These are phyloP conservation scores for Cyclotella cryptica DNA, from an alignment of 108 stramenopile species.

Conservation along the genomic window DNA sequence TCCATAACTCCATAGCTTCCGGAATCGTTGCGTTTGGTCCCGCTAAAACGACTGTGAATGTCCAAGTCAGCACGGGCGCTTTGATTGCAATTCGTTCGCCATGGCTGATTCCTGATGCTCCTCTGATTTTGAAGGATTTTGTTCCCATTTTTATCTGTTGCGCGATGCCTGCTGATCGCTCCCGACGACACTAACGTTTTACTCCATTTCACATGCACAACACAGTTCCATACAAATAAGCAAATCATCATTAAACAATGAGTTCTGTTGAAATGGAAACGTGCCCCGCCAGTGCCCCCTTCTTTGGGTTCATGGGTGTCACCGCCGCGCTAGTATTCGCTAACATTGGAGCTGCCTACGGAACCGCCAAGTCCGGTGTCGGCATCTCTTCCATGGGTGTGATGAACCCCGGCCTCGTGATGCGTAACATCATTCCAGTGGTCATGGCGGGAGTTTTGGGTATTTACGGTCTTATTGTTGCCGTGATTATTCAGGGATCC, in stretches of 20 bases:
- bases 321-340: conserved; percentile 88
- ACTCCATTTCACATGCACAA: too few relatives aligned
- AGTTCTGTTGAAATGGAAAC: conserved; percentile 89
- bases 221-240: too few relatives aligned
- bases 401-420: conserved; percentile 98
- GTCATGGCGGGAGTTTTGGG: conserved; percentile 99
- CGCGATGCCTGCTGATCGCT: too few relatives aligned
- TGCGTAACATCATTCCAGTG: conserved; percentile 99
- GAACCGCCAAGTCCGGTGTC: conserved; percentile 98
- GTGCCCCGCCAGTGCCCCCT: conserved; percentile 89
- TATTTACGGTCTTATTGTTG: conserved; percentile 99
- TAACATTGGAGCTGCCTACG: conserved; percentile 98
- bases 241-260: background rate
- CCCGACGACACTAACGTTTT: too few relatives aligned
- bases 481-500: conserved; percentile 94
- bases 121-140: too few relatives aligned
- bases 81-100: too few relatives aligned
- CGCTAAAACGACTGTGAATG: too few relatives aligned
- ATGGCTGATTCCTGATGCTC: too few relatives aligned
- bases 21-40: too few relatives aligned
- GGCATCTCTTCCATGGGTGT: conserved; percentile 99
- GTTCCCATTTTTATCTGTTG: too few relatives aligned
- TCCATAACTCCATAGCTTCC: too few relatives aligned
- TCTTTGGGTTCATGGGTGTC: conserved; percentile 93
- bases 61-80: too few relatives aligned